Conservation (phyloP, 2,329 filamentous ascomycete genomes). For the Fusarium illudens region DNA sequence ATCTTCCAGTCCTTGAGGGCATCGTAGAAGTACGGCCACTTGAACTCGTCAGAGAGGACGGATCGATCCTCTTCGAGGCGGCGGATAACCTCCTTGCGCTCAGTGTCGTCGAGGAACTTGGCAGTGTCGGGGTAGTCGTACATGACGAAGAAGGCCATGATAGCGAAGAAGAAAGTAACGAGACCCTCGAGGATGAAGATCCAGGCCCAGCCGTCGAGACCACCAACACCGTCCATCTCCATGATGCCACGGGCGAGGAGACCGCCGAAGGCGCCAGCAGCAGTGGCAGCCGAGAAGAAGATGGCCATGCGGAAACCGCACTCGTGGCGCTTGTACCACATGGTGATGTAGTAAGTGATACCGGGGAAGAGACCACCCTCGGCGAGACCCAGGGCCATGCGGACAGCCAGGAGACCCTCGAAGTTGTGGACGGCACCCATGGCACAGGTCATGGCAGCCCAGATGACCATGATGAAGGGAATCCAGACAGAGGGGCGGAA, state of each 20-base stretch:
- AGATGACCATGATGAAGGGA: conserved; percentile 62
- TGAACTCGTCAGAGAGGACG: conserved; percentile 63
- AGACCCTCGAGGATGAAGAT: conserved; percentile 78
- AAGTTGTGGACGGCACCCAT: conserved; percentile 63
- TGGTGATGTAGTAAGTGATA: conserved; percentile 66
- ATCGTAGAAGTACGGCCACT: conserved; percentile 62
- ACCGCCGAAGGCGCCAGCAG: conserved; percentile 70
- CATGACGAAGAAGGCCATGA: conserved; percentile 60
- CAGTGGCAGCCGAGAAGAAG: conserved; percentile 65
- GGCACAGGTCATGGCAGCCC: conserved; percentile 57
- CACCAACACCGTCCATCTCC: conserved; percentile 62
- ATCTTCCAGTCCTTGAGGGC: conserved; percentile 68
- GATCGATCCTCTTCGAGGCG: conserved; percentile 56
- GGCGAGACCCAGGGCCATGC: conserved; percentile 58
- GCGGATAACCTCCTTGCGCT: conserved; percentile 54
- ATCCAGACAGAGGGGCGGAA: conserved; percentile 62
- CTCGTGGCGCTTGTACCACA: conserved; percentile 68
- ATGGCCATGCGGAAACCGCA: conserved; percentile 69
- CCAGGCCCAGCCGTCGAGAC: conserved; percentile 75
- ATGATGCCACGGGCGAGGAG: conserved; percentile 67
- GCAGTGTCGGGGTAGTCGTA: conserved; percentile 66
- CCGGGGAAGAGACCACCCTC: conserved; percentile 70
- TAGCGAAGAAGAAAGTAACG: conserved; percentile 55
- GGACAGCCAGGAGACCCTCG: conserved; percentile 57
- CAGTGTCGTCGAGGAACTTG: conserved; percentile 56